Evolutionary conservation across 352 stramenopile species (phyloP).

Genomic region (Globisporangium nagaii): DNA sequence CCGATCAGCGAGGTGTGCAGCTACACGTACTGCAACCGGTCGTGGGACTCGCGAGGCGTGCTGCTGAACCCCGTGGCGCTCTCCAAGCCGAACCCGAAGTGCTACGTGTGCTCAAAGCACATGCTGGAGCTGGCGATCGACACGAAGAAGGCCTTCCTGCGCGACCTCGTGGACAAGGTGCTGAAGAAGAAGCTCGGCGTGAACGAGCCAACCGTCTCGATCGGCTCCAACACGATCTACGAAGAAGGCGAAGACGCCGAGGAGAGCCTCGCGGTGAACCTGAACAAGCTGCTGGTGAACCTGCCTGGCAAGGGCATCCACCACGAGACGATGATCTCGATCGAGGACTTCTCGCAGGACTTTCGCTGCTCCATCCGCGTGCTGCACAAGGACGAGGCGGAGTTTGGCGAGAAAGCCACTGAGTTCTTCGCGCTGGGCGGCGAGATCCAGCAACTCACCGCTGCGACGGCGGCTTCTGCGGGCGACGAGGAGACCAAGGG

Average conservation of each 20-base stretch:
- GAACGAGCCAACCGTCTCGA: slow-evolving; percentile 86
- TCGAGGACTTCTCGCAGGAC: slow-evolving; percentile 96
- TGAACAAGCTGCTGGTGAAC: slow-evolving; percentile 83
- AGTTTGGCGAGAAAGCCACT: slow-evolving; percentile 63
- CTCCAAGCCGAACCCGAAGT: slow-evolving; percentile 89
- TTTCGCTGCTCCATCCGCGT: slow-evolving; percentile 84
- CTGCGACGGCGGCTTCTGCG: slow-evolving; percentile 5
- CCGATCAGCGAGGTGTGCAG: slow-evolving; percentile 75
- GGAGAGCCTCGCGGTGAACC: slow-evolving; percentile 75
- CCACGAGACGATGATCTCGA: slow-evolving; percentile 88
- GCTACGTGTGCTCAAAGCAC: slow-evolving; percentile 95
- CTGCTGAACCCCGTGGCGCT: slow-evolving; percentile 90
- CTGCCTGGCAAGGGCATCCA: slow-evolving; percentile 91
- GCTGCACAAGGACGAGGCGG: slow-evolving; percentile 51
- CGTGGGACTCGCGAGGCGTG: slow-evolving; percentile 88
- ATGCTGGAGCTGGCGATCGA: slow-evolving; percentile 89
- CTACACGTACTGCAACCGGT: slow-evolving; percentile 94
- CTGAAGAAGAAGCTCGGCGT: slow-evolving; percentile 87
- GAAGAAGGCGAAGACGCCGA: slow-evolving; percentile 94
- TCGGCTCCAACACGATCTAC: slow-evolving; percentile 89
- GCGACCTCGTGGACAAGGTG: slow-evolving; percentile 74
- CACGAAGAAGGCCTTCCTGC: slow-evolving; percentile 78
- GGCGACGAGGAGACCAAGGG: slow-evolving; percentile 22
- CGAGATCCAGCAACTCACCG: slow-evolving; percentile 54
- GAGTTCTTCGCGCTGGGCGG: slow-evolving; percentile 75